Percentiles rank a stretch among this genome's conserved stretches.
Evolutionary conservation across 2,329 filamentous ascomycete species (phyloP).

Genomic region (Aspergillus novoparasiticus): DNA sequence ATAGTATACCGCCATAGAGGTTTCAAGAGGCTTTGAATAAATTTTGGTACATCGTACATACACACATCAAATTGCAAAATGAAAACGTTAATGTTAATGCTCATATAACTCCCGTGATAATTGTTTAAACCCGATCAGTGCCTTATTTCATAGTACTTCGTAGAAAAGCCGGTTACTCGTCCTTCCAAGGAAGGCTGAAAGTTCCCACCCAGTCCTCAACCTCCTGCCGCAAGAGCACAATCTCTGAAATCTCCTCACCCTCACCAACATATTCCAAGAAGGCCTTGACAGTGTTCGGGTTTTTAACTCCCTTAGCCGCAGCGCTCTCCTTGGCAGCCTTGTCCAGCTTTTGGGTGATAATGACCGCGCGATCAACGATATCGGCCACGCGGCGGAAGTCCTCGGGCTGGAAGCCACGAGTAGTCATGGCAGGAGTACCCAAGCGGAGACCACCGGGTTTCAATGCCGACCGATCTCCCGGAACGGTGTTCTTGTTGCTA

Average conservation of each 20-base stretch:
- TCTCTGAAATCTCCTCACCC: slow-evolving; percentile 77
- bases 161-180: slow-evolving; percentile 45
- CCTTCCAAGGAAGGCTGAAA: slow-evolving; percentile 84
- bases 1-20: neutral
- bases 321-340: slow-evolving; percentile 70
- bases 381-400: slow-evolving; percentile 87
- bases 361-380: slow-evolving; percentile 81
- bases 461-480: slow-evolving; percentile 89
- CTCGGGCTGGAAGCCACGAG: slow-evolving; percentile 82
- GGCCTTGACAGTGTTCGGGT: slow-evolving; percentile 97
- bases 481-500: slow-evolving; percentile 99
- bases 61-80: slow-evolving; percentile 12
- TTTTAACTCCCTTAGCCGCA: slow-evolving; percentile 82
- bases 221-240: slow-evolving; percentile 84
- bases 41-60: slow-evolving; percentile 22
- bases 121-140: neutral
- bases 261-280: slow-evolving; percentile 87
- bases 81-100: neutral
- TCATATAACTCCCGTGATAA: slow-evolving; percentile 15
- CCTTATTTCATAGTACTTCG: neutral
- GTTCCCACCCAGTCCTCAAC: slow-evolving; percentile 83
- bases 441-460: slow-evolving; percentile 92
- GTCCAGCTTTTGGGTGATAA: slow-evolving; percentile 75
- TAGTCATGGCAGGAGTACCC: slow-evolving; percentile 97
- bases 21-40: slow-evolving; percentile 4